Percentiles rank a stretch among this genome's conserved stretches.
Evolutionary conservation across 2,329 filamentous ascomycete species (phyloP).

Genomic region (Phialemonium atrogriseum): DNA sequence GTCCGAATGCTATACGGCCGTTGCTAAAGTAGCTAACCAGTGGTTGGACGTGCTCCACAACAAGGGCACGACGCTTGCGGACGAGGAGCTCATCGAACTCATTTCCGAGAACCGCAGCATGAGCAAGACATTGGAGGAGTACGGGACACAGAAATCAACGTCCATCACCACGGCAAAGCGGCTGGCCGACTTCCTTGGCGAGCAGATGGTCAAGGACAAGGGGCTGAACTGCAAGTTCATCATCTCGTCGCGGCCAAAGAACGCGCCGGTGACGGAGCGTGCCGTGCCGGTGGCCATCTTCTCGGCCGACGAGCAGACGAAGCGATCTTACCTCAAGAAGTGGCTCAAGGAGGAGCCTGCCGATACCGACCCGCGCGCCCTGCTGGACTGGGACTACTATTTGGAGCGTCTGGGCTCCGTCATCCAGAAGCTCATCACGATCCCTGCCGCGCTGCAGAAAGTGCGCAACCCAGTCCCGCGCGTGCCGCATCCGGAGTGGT

Average conservation of each 20-base stretch:
- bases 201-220: conserved; percentile 99
- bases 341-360: conserved; percentile 91
- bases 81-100: conserved; percentile 97
- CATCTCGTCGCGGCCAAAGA: conserved; percentile 79
- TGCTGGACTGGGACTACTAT: conserved; percentile 98
- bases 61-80: conserved; percentile 80
- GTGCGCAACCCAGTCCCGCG: conserved; percentile 89
- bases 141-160: conserved; percentile 90
- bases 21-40: conserved; percentile 88
- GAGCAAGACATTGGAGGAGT: conserved; percentile 94
- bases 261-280: conserved; percentile 87
- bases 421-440: conserved; percentile 98
- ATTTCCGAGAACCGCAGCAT: conserved; percentile 99
- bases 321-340: conserved; percentile 82
- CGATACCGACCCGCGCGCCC: conserved; percentile 79
- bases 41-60: conserved; percentile 94
- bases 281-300: conserved; percentile 96
- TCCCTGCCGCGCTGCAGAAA: conserved; percentile 92
- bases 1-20: conserved; percentile 79
- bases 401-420: conserved; percentile 91
- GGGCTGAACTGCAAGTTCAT: conserved; percentile 99
- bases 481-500: conserved; percentile 92
- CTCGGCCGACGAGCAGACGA: conserved; percentile 81
- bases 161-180: conserved; percentile 98
- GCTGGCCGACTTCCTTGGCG: conserved; percentile 89